Evolutionary conservation across 2,329 filamentous ascomycete species (phyloP).

Genomic region (Aspergillus tanneri): DNA sequence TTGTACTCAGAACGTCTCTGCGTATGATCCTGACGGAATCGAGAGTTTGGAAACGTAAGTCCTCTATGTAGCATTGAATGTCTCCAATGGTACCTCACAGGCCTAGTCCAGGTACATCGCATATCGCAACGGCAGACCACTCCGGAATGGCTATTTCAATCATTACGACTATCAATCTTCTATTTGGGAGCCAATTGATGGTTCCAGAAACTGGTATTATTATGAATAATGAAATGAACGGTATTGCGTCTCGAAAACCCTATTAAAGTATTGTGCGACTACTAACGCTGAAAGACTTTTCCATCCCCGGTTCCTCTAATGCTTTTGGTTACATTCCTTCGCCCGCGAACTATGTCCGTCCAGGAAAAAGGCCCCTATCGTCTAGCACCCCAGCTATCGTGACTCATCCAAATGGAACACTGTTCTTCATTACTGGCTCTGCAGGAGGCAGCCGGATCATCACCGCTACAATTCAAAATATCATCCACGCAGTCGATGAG

Average conservation of each 20-base stretch:
- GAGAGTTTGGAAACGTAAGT: conserved; percentile 62
- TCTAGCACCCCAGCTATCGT: conserved; percentile 78
- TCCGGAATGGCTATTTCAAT: conserved; percentile 74
- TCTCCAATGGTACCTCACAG: no score
- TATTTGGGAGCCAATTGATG: conserved; percentile 77
- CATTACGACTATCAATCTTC: conserved; percentile 83
- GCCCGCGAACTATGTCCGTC: conserved; percentile 74
- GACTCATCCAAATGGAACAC: conserved; percentile 62
- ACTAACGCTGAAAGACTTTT: conserved; percentile 62
- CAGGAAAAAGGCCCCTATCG: conserved; percentile 77
- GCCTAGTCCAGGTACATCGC: conserved; percentile 54
- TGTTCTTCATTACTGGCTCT: conserved; percentile 70
- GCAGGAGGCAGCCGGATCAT: conserved; percentile 86
- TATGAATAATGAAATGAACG: conserved; percentile 63
- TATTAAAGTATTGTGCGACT: not conserved
- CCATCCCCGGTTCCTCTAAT: conserved; percentile 73
- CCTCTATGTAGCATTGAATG: not conserved
- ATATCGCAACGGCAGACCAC: conserved; percentile 64
- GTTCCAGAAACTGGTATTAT: conserved; percentile 83
- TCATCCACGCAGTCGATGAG: conserved; percentile 71
- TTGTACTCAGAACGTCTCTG: no score
- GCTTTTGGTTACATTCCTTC: conserved; percentile 81
- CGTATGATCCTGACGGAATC: conserved; percentile 70
- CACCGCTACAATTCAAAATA: conserved; percentile 70
- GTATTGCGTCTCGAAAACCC: conserved; percentile 25